phyloP scores from a whole-genome alignment of 2,329 filamentous ascomycete genomes.

The Botrytis cinerea region DNA sequence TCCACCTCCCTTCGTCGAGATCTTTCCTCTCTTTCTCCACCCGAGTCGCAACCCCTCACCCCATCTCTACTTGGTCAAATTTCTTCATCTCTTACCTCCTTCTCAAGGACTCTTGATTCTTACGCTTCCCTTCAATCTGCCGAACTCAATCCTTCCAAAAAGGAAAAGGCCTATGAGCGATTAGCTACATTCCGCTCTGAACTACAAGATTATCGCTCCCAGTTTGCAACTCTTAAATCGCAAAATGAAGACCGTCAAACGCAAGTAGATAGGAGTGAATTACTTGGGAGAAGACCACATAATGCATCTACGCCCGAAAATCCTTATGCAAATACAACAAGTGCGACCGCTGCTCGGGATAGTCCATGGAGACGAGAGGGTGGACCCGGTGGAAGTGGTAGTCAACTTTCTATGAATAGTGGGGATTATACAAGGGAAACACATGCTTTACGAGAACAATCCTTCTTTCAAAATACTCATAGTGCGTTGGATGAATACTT shows the following conservation, averaged over 20 bases:
- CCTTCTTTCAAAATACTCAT: conserved; percentile 81
- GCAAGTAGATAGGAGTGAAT: conserved; percentile 69
- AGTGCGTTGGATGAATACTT: conserved; percentile 91
- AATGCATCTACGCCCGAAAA: conserved; percentile 85
- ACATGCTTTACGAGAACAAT: conserved; percentile 86
- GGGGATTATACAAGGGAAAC: conserved; percentile 71
- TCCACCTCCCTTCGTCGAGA: conserved; percentile 77
- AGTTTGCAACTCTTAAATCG: conserved; percentile 76
- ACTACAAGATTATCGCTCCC: conserved; percentile 74
- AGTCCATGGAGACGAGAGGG: conserved; percentile 40
- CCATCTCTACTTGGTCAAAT: conserved; percentile 70
- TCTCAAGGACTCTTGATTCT: conserved; percentile 88
- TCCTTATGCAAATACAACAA: conserved; percentile 70
- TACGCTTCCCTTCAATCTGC: conserved; percentile 83
- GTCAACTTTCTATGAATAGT: conserved; percentile 50
- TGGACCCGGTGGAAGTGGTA: conserved; percentile 21
- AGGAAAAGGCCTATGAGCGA: conserved; percentile 84
- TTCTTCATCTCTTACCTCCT: conserved; percentile 74
- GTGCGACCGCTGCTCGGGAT: conserved; percentile 29
- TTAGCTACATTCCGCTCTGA: conserved; percentile 84
- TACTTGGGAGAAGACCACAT: conserved; percentile 83
- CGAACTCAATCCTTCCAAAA: conserved; percentile 87
- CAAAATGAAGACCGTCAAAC: conserved; percentile 74
- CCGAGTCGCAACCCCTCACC: conserved; percentile 50
- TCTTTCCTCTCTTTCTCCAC: conserved; percentile 67